Conservation (phyloP, 2,329 filamentous ascomycete species). For the Exserohilum rostratum region DNA sequence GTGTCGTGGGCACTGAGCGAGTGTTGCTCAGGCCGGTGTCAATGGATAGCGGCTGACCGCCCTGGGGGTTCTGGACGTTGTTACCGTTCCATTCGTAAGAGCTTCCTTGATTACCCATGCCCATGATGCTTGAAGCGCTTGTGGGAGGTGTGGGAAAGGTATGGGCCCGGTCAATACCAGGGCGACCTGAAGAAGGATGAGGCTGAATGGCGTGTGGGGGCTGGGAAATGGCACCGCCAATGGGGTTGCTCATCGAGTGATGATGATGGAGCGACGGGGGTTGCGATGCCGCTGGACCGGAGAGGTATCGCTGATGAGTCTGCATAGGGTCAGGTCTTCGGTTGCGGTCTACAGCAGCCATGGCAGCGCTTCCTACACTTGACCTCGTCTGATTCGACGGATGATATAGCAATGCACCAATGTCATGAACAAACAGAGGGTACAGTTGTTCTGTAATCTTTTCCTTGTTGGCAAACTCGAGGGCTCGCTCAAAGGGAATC, state of each 20-base stretch:
- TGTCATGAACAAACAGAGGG: conserved; percentile 96
- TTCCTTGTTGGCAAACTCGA: conserved; percentile 99
- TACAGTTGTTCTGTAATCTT: conserved; percentile 97
- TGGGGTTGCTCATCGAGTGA: conserved; percentile 68
- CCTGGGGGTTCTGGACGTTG: conserved; percentile 54
- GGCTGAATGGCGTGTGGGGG: conserved; percentile 68
- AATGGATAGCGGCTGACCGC: conserved; percentile 77
- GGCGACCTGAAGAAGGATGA: conserved; percentile 65
- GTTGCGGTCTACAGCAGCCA: conserved; percentile 76
- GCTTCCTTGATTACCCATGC: conserved; percentile 73
- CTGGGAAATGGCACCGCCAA: conserved; percentile 68
- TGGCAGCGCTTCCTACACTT: conserved; percentile 71
- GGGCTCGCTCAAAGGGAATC: conserved; percentile 97
- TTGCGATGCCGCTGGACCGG: conserved; percentile 63
- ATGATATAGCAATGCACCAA: conserved; percentile 90
- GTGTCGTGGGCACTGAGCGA: conserved; percentile 88
- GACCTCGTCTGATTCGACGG: conserved; percentile 84
- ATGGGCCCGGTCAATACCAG: conserved; percentile 77
- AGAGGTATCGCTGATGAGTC: conserved; percentile 60
- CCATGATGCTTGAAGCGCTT: conserved; percentile 85
- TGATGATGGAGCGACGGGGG: conserved; percentile 75
- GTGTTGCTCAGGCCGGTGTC: conserved; percentile 79
- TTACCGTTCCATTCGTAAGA: conserved; percentile 77
- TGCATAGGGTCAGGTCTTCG: conserved; percentile 49
- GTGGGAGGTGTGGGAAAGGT: conserved; percentile 94